Evolutionary conservation across 179 eudicot species (phyloP).

Genomic region (Beta corolliflora): DNA sequence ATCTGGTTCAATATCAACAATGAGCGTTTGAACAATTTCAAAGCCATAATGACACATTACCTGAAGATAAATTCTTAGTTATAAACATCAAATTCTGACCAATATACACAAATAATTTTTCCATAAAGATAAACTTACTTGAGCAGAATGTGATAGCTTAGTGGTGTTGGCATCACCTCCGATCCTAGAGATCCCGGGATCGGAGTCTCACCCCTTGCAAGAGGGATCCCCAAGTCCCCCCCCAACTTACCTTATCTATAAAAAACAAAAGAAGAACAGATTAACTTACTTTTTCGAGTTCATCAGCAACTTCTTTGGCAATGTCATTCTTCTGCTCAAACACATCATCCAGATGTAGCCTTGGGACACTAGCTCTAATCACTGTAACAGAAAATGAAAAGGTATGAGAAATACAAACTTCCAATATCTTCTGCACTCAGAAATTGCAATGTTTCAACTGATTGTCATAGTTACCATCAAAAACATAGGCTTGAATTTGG

Average conservation of each 20-base stretch:
- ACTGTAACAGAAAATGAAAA: slow-evolving; percentile 21
- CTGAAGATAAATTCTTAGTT: slow-evolving; percentile 13
- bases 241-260: too few relatives aligned
- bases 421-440: neutral
- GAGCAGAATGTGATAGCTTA: too few relatives aligned
- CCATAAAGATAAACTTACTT: neutral
- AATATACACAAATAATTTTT: neutral
- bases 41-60: slow-evolving; percentile 50
- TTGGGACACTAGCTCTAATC: slow-evolving; percentile 48
- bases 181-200: too few relatives aligned
- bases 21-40: slow-evolving; percentile 48
- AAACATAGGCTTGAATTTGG: slow-evolving; percentile 55
- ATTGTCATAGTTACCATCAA: slow-evolving; percentile 37
- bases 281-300: slow-evolving; percentile 41
- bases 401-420: neutral
- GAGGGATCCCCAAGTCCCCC: too few relatives aligned
- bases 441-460: neutral
- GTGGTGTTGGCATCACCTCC: too few relatives aligned
- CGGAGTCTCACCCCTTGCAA: too few relatives aligned
- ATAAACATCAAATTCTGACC: neutral
- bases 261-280: too few relatives aligned
- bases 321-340: slow-evolving; percentile 50
- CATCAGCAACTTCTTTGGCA: slow-evolving; percentile 46
- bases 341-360: slow-evolving; percentile 40
- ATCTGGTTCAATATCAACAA: slow-evolving; percentile 49